A percentile compares a stretch with the other conserved stretches of the same genome.
Conservation (phyloP, 345 rosid species). For the Cardamine chenopodiifolia region DNA sequence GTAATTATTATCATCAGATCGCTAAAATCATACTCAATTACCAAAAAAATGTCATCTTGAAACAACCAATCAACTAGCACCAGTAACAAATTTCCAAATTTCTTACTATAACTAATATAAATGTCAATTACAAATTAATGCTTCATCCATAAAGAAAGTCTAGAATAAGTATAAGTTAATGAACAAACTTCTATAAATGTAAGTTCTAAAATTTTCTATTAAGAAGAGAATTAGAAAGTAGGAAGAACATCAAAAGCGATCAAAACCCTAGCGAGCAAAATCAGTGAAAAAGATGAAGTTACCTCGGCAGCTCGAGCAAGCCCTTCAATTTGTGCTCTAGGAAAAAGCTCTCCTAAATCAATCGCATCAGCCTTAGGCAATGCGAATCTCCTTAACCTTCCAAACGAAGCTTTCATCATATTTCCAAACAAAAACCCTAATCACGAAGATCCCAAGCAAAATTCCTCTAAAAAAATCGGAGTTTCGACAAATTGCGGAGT, state of each 20-base stretch:
- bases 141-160: background rate
- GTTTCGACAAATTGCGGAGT: background rate
- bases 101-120: slow-evolving; percentile 7
- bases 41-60: background rate
- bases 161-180: background rate
- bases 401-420: slow-evolving; percentile 76
- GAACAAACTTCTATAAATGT: background rate
- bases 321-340: slow-evolving; percentile 66
- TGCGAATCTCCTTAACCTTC: slow-evolving; percentile 71
- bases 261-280: slow-evolving; percentile 2
- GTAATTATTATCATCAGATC: slow-evolving; percentile 4
- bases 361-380: slow-evolving; percentile 60
- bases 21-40: slow-evolving; percentile 4
- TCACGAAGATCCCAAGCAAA: background rate
- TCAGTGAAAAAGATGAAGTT: background rate
- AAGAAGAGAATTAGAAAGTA: background rate
- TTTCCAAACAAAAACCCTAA: slow-evolving; percentile 30
- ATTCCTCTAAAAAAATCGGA: background rate
- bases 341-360: slow-evolving; percentile 59
- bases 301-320: slow-evolving; percentile 89
- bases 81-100: background rate
- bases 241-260: background rate
- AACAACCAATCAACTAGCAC: slow-evolving; percentile 11
- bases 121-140: background rate
- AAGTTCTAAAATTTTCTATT: background rate